Conservation (phyloP, 2,329 filamentous ascomycete species). For the Ascocoryne sarcoides region DNA sequence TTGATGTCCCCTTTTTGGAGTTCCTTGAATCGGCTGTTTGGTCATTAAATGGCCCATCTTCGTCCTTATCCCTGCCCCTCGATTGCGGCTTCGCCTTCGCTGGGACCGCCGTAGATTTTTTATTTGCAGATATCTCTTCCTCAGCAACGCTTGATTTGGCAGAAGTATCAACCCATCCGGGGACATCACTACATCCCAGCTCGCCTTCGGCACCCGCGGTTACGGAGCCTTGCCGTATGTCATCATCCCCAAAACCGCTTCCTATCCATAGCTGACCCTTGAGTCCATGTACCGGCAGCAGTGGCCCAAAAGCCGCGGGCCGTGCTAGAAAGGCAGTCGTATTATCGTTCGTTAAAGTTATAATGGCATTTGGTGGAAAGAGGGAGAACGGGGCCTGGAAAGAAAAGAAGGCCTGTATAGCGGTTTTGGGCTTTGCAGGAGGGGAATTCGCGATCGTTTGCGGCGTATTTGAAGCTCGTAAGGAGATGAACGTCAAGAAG, state of each 20-base stretch:
- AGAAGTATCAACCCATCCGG: slow-evolving; percentile 66
- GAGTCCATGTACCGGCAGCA: slow-evolving; percentile 64
- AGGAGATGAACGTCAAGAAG: slow-evolving; percentile 25
- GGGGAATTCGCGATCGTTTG: slow-evolving; percentile 15
- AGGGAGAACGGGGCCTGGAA: slow-evolving; percentile 74
- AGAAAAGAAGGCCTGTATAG: slow-evolving; percentile 53
- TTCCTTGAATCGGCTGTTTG: slow-evolving; percentile 17
- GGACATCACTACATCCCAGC: slow-evolving; percentile 89
- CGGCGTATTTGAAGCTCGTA: slow-evolving; percentile 22
- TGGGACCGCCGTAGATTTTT: slow-evolving; percentile 23
- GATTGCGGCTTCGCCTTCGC: slow-evolving; percentile 35
- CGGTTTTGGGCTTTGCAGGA: slow-evolving; percentile 25
- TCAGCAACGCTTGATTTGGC: slow-evolving; percentile 31
- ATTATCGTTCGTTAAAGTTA: slow-evolving; percentile 95
- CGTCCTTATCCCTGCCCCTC: slow-evolving; percentile 29
- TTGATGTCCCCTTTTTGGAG: slow-evolving; percentile 11
- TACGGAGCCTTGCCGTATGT: slow-evolving; percentile 47
- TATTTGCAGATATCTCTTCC: slow-evolving; percentile 14
- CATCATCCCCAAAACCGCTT: slow-evolving; percentile 80
- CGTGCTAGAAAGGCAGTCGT: slow-evolving; percentile 92
- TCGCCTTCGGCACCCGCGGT: slow-evolving; percentile 61
- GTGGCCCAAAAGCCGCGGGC: slow-evolving; percentile 85
- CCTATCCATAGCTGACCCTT: slow-evolving; percentile 92
- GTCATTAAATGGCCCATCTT: slow-evolving; percentile 17
- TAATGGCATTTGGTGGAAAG: slow-evolving; percentile 90